Conservation (phyloP, 441 rosid genomes). For the Codiaeum variegatum region DNA sequence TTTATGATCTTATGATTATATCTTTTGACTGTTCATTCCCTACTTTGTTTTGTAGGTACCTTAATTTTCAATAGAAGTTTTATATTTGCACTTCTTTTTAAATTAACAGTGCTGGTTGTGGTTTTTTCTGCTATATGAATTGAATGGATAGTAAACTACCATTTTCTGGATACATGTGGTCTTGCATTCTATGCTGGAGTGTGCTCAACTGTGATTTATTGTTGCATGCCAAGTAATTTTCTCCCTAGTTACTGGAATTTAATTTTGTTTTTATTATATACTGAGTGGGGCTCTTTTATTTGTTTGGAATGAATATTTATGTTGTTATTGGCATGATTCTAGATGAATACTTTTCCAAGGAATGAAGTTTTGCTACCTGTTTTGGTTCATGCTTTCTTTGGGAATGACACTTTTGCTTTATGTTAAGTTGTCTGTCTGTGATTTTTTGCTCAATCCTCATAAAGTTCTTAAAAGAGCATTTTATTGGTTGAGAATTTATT, state of each 20-base stretch:
- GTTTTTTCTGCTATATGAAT: neutral
- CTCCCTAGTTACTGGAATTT: neutral
- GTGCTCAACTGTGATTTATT: neutral
- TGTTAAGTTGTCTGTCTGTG: slow-evolving; percentile 4
- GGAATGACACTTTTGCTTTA: neutral
- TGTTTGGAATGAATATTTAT: neutral
- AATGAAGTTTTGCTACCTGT: neutral
- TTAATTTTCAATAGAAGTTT: slow-evolving; percentile 9
- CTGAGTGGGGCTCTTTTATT: neutral
- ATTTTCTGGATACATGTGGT: neutral
- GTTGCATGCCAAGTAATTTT: neutral
- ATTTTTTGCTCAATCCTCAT: neutral
- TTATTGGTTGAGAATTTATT: neutral
- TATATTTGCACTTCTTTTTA: neutral
- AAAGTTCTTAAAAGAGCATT: neutral
- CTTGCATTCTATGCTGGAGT: neutral
- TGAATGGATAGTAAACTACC: neutral
- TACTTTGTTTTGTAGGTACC: neutral
- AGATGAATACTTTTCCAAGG: neutral
- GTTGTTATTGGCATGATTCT: neutral
- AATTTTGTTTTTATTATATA: neutral
- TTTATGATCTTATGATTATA: slow-evolving; percentile 14
- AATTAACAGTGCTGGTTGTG: neutral
- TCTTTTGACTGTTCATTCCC: slow-evolving; percentile 1
- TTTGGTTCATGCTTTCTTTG: neutral